Percentiles rank a stretch among this genome's conserved stretches.
Conservation (phyloP, 768 basidiomycete genomes). For the Chlorophyllum brunneum region DNA sequence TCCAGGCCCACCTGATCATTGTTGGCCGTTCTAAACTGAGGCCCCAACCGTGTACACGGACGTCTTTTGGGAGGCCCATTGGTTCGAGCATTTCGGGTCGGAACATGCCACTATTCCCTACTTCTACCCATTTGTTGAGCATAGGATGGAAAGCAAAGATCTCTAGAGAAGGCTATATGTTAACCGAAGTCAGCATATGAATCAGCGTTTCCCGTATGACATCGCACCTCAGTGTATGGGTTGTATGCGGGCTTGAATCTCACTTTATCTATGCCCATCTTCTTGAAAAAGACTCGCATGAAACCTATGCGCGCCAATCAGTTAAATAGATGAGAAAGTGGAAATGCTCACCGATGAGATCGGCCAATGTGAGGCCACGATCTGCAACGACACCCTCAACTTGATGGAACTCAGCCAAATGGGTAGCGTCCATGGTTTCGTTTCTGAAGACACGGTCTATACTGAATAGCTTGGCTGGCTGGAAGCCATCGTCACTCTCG, state of each 20-base stretch:
- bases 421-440: slow-evolving; percentile 97
- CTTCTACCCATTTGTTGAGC: slow-evolving; percentile 94
- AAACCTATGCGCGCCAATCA: slow-evolving; percentile 55
- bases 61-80: slow-evolving; percentile 96
- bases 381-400: slow-evolving; percentile 99
- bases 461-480: slow-evolving; percentile 91
- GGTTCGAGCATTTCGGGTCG: slow-evolving; percentile 98
- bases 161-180: slow-evolving; percentile 81
- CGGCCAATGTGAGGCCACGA: slow-evolving; percentile 85
- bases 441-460: slow-evolving; percentile 99
- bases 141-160: slow-evolving; percentile 98
- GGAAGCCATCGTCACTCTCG: slow-evolving; percentile 64
- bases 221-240: slow-evolving; percentile 86
- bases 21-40: slow-evolving; percentile 92
- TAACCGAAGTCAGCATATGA: neutral
- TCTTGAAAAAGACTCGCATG: slow-evolving; percentile 97
- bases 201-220: neutral
- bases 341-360: slow-evolving; percentile 76
- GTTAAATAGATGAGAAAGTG: neutral
- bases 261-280: slow-evolving; percentile 93
- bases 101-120: slow-evolving; percentile 99
- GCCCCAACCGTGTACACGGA: slow-evolving; percentile 97
- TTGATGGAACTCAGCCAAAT: slow-evolving; percentile 98
- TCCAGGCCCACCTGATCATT: slow-evolving; percentile 83
- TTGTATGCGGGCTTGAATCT: slow-evolving; percentile 99